Evolutionary conservation across 2,329 filamentous ascomycete genomes (phyloP).

Genomic region (Monosporascus sp.): DNA sequence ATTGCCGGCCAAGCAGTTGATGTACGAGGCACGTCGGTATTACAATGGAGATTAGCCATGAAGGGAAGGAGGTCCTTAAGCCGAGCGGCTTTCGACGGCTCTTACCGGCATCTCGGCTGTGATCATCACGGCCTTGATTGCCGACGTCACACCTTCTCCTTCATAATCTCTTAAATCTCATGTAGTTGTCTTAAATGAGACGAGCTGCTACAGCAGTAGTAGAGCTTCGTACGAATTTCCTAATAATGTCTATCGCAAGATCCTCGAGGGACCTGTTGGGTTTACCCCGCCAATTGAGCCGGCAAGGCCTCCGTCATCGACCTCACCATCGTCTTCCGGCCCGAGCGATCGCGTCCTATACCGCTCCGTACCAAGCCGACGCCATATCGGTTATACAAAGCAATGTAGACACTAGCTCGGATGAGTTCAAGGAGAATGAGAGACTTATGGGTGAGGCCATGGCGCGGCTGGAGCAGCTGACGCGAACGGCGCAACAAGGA

Average conservation of each 20-base stretch:
- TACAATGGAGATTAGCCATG: no score
- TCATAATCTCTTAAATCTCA: conserved; percentile 16
- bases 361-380: conserved; percentile 72
- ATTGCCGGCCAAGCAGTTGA: conserved; percentile 1
- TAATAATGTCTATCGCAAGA: conserved; percentile 43
- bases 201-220: conserved; percentile 11
- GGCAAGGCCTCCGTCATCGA: conserved; percentile 27
- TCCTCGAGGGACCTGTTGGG: conserved; percentile 40
- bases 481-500: conserved; percentile 66
- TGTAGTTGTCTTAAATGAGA: conserved; percentile 9
- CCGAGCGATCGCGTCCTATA: conserved; percentile 65
- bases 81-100: conserved; percentile 16
- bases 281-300: conserved; percentile 38
- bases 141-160: conserved; percentile 12
- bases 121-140: conserved; percentile 22
- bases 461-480: conserved; percentile 62
- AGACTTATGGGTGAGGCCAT: conserved; percentile 71
- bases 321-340: conserved; percentile 23
- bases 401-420: conserved; percentile 69
- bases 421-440: conserved; percentile 78
- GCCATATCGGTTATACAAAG: conserved; percentile 78
- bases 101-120: conserved; percentile 35
- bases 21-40: neutral
- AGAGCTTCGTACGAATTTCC: conserved; percentile 1
- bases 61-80: conserved; percentile 4